phyloP scores from a whole-genome alignment of 2,329 filamentous ascomycete species.

The Phyllosticta citriasiana region DNA sequence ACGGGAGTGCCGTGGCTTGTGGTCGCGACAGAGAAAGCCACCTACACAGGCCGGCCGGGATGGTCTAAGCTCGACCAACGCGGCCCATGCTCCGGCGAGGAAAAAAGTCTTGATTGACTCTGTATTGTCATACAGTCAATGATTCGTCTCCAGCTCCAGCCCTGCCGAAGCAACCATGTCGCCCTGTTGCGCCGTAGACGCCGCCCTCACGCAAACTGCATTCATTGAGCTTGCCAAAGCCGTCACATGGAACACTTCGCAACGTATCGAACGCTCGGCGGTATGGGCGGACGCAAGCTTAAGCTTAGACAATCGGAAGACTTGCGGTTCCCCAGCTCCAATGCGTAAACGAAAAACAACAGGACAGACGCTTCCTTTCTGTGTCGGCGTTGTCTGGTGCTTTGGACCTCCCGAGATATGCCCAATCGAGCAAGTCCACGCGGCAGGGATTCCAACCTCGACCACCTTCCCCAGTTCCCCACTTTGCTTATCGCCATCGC shows the following conservation, averaged over 20 bases:
- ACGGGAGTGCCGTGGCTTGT: neutral
- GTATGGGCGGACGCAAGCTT: neutral
- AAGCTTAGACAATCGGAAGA: neutral
- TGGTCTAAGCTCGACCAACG: too few relatives aligned
- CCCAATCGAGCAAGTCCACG: neutral
- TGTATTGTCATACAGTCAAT: neutral
- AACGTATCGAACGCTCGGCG: neutral
- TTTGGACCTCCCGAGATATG: neutral
- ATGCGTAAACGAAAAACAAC: too few relatives aligned
- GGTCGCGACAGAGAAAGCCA: too few relatives aligned
- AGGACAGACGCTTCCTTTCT: too few relatives aligned
- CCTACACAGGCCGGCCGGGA: too few relatives aligned
- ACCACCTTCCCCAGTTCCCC: constrained; percentile 7
- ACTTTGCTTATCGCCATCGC: constrained; percentile 9
- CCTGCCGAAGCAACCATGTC: neutral
- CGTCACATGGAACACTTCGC: neutral
- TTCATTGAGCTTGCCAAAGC: neutral
- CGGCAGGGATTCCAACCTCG: constrained; percentile 3
- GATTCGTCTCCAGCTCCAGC: neutral
- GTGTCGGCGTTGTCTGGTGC: too few relatives aligned
- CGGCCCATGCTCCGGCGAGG: too few relatives aligned
- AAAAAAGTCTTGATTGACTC: too few relatives aligned
- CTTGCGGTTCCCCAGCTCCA: neutral
- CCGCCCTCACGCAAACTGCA: neutral
- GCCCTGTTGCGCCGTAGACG: neutral